A percentile compares a stretch with the other conserved stretches of the same genome.
Conservation (phyloP, 805 yeast genomes). For the Teunomyces atbi region DNA sequence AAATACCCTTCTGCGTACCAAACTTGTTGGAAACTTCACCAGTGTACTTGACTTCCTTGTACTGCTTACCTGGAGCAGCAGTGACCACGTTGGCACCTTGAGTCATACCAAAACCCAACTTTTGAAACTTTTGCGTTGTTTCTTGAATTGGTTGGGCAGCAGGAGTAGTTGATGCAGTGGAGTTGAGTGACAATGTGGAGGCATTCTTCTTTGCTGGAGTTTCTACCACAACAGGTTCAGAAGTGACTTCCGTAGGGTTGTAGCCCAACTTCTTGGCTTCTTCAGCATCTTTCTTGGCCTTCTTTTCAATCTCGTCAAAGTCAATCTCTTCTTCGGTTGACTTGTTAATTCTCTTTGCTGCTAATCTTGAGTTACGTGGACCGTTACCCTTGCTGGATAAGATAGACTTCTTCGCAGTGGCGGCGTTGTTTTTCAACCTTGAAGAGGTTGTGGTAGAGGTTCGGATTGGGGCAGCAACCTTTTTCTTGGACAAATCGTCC, state of each 20-base stretch:
- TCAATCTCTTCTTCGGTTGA: conserved; percentile 48
- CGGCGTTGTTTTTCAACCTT: conserved; percentile 20
- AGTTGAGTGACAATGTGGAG: conserved; percentile 13
- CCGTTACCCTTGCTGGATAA: conserved; percentile 53
- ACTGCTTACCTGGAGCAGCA: conserved; percentile 34
- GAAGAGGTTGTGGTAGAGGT: conserved; percentile 25
- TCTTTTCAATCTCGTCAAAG: conserved; percentile 63
- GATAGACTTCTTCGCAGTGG: conserved; percentile 28
- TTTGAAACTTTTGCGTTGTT: conserved; percentile 71
- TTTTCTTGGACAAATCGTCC: conserved; percentile 27
- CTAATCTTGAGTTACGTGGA: conserved; percentile 54
- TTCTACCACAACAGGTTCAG: conserved; percentile 2
- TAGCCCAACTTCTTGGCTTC: conserved; percentile 57
- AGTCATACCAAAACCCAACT: conserved; percentile 88
- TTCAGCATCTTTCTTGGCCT: conserved; percentile 81
- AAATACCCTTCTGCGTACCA: conserved; percentile 89
- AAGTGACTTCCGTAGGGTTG: conserved; percentile 31
- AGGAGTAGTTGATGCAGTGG: conserved; percentile 1
- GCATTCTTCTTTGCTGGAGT: conserved; percentile 7
- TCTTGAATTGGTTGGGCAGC: conserved; percentile 33
- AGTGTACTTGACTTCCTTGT: conserved; percentile 60
- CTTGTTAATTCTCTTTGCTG: conserved; percentile 50
- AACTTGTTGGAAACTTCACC: conserved; percentile 76
- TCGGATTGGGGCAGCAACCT: conserved; percentile 11
- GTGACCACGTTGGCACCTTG: conserved; percentile 55